These are phyloP conservation scores for Candida dajiaensis DNA, from an alignment of 805 yeast genomes.

Conservation along the genomic window DNA sequence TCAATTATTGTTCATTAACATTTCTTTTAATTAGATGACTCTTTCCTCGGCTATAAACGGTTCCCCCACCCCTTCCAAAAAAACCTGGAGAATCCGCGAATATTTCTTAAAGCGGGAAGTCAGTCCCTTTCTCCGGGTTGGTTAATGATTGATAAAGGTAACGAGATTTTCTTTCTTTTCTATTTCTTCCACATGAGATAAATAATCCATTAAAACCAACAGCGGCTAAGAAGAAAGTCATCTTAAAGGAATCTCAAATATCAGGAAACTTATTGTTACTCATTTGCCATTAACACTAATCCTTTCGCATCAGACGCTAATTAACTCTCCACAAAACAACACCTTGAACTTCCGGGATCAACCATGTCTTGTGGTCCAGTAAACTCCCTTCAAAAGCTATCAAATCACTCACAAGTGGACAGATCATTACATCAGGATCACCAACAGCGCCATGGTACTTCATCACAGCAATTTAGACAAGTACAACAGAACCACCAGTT, in stretches of 20 bases:
- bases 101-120: background rate
- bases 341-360: too few species aligned
- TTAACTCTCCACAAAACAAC: background rate
- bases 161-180: background rate
- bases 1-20: too few species aligned
- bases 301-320: background rate
- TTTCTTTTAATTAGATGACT: too few species aligned
- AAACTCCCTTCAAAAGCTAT: conserved; percentile 21
- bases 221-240: too few species aligned
- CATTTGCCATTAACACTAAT: background rate
- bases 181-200: too few species aligned
- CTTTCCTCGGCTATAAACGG: background rate
- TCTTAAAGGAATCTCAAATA: too few species aligned
- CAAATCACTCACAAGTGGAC: conserved; percentile 20
- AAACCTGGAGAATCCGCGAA: background rate
- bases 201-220: background rate
- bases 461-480: conserved; percentile 6
- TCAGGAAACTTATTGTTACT: too few species aligned
- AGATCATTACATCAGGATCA: conserved; percentile 21
- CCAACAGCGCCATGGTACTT: conserved; percentile 7
- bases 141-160: background rate
- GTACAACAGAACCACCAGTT: conserved; percentile 13
- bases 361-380: conserved; percentile 19
- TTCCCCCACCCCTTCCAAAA: too few species aligned
- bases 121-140: background rate